A percentile compares a stretch with the other conserved stretches of the same genome.
Conservation (phyloP, 208 protist species). For the Acanthamoeba divionensis region DNA sequence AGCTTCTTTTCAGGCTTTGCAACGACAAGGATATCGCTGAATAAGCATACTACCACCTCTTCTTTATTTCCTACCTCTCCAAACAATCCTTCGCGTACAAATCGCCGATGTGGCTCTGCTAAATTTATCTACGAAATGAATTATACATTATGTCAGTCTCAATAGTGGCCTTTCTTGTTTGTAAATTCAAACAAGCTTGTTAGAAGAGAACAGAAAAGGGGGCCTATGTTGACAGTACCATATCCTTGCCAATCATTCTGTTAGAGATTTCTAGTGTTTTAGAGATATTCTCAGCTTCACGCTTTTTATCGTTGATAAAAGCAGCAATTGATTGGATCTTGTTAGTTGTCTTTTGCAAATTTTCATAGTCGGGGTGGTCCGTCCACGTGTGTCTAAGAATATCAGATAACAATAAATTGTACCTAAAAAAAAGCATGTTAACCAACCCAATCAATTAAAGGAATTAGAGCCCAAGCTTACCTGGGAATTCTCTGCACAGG, state of each 20-base stretch:
- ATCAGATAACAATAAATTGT: not conserved
- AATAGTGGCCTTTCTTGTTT: not conserved
- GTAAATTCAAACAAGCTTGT: not conserved
- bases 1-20: conserved; percentile 6
- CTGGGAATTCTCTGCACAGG: not conserved
- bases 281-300: not conserved
- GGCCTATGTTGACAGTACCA: not conserved
- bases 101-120: not conserved
- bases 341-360: not conserved
- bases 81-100: not conserved
- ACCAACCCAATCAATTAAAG: too few species aligned
- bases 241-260: not conserved
- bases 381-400: not conserved
- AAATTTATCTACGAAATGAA: not conserved
- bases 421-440: too few species aligned
- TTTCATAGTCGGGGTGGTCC: not conserved
- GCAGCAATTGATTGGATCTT: not conserved
- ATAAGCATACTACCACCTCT: not conserved
- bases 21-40: conserved; percentile 22
- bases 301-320: conserved; percentile 12
- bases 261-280: not conserved
- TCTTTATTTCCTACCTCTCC: not conserved
- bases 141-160: too few species aligned
- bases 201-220: not conserved
- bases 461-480: not conserved